These are phyloP conservation scores for Solanum bulbocastanum DNA, from an alignment of 257 asterid genomes.

Conservation along the genomic window DNA sequence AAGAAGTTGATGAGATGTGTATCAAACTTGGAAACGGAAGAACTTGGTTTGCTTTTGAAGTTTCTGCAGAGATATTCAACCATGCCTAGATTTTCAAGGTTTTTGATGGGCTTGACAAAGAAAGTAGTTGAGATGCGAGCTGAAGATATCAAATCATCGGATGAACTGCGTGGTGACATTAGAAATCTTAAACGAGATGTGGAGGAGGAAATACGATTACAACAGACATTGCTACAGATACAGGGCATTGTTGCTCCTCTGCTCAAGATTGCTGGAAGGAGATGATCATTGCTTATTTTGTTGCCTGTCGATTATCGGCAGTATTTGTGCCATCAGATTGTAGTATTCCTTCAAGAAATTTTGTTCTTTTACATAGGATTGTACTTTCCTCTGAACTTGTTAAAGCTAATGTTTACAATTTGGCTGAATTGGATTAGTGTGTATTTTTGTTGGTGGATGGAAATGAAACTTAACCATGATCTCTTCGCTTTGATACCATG, in stretches of 20 bases:
- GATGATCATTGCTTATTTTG: slow-evolving; percentile 19
- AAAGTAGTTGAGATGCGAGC: slow-evolving; percentile 67
- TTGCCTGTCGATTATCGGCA: neutral
- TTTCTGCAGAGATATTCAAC: slow-evolving; percentile 71
- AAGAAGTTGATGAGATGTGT: slow-evolving; percentile 63
- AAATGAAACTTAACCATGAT: neutral
- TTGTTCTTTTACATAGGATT: neutral
- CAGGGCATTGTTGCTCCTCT: slow-evolving; percentile 79
- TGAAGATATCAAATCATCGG: slow-evolving; percentile 51
- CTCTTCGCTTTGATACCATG: neutral
- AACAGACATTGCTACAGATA: slow-evolving; percentile 62
- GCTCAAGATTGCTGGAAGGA: slow-evolving; percentile 65
- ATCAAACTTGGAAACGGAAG: slow-evolving; percentile 52
- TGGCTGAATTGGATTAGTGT: neutral
- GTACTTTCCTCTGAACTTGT: neutral
- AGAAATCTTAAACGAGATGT: slow-evolving; percentile 77
- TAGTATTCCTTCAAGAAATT: neutral
- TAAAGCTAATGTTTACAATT: neutral
- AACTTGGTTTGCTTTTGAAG: slow-evolving; percentile 52
- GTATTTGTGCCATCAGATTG: neutral
- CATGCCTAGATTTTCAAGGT: slow-evolving; percentile 58
- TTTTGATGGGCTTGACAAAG: slow-evolving; percentile 40
- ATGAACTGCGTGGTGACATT: slow-evolving; percentile 33
- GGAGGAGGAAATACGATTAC: slow-evolving; percentile 75
- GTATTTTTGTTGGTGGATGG: neutral